A percentile compares a stretch with the other conserved stretches of the same genome.
phyloP scores from a whole-genome alignment of 192 early-diverging fungal species.

The Coemansia sp. region DNA sequence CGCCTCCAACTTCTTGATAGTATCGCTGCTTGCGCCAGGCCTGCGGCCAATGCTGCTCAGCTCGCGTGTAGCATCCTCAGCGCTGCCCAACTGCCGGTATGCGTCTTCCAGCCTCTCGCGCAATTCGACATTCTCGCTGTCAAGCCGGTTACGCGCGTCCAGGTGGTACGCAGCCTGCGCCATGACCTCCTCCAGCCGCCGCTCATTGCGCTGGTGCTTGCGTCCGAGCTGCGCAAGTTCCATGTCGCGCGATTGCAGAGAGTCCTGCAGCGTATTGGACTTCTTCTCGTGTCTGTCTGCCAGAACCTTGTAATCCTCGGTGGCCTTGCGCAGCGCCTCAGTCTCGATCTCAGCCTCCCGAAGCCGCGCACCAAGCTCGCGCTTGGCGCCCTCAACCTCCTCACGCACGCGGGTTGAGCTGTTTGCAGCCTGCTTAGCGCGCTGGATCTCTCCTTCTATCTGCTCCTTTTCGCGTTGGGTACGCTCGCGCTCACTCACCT shows the following conservation, averaged over 20 bases:
- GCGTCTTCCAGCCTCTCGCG: slow-evolving; percentile 61
- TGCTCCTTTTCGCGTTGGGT: slow-evolving; percentile 60
- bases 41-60: slow-evolving; percentile 56
- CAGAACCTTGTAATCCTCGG: slow-evolving; percentile 66
- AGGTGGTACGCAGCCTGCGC: slow-evolving; percentile 68
- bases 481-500: slow-evolving; percentile 58
- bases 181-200: slow-evolving; percentile 67
- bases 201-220: slow-evolving; percentile 64
- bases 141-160: slow-evolving; percentile 62
- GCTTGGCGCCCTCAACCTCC: slow-evolving; percentile 66
- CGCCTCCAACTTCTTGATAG: slow-evolving; percentile 41
- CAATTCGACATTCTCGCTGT: slow-evolving; percentile 62
- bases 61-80: slow-evolving; percentile 56
- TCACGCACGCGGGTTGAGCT: slow-evolving; percentile 62
- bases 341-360: slow-evolving; percentile 64
- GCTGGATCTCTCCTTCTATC: slow-evolving; percentile 65
- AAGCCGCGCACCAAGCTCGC: slow-evolving; percentile 57
- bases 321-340: slow-evolving; percentile 48
- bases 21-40: slow-evolving; percentile 7
- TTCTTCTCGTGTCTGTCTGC: slow-evolving; percentile 71
- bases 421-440: slow-evolving; percentile 57
- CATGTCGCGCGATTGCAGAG: slow-evolving; percentile 63
- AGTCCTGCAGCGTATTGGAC: slow-evolving; percentile 61
- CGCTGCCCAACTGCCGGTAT: slow-evolving; percentile 57
- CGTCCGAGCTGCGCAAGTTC: slow-evolving; percentile 61